Conservation (phyloP, 371 early-diverging fungal species). For the Gilbertella persicaria region DNA sequence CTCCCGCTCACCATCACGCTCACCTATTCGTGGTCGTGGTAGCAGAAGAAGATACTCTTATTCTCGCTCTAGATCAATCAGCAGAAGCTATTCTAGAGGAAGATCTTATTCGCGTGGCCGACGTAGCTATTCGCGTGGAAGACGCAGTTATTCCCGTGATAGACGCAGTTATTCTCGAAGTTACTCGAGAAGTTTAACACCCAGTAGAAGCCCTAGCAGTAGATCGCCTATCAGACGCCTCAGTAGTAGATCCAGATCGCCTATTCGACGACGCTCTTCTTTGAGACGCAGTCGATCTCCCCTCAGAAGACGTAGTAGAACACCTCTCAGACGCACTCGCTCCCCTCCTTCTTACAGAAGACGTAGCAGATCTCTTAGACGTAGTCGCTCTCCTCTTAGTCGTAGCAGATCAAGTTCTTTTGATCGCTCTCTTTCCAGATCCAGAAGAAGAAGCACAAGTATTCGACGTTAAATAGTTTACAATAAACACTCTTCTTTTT, state of each 20-base stretch:
- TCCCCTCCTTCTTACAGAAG: constrained; percentile 1
- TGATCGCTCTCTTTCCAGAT: constrained; percentile 23
- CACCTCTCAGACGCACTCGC: too few species aligned
- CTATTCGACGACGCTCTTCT: constrained; percentile 3
- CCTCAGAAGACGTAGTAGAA: constrained; percentile 18
- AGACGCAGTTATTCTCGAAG: constrained; percentile 41
- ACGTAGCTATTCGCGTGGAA: constrained; percentile 27
- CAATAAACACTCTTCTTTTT: too few species aligned
- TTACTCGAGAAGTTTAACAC: constrained; percentile 34
- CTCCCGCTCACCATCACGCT: constrained; percentile 29
- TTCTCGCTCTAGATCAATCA: constrained; percentile 39
- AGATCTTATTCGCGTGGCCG: constrained; percentile 24
- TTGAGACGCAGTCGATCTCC: constrained; percentile 18
- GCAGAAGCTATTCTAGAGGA: constrained; percentile 39
- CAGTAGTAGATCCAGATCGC: constrained; percentile 19
- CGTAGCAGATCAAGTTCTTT: constrained; percentile 13
- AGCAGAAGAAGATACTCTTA: constrained; percentile 35
- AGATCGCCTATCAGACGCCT: constrained; percentile 15
- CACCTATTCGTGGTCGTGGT: constrained; percentile 22
- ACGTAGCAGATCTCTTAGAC: constrained; percentile 15
- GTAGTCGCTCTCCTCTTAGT: too few species aligned
- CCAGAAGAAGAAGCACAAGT: constrained; percentile 14
- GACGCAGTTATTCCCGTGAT: constrained; percentile 36
- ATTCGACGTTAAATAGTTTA: too few species aligned
- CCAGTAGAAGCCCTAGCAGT: constrained; percentile 28